phyloP scores from a whole-genome alignment of 2,329 filamentous ascomycete genomes.

The Coleophoma cylindrospora region DNA sequence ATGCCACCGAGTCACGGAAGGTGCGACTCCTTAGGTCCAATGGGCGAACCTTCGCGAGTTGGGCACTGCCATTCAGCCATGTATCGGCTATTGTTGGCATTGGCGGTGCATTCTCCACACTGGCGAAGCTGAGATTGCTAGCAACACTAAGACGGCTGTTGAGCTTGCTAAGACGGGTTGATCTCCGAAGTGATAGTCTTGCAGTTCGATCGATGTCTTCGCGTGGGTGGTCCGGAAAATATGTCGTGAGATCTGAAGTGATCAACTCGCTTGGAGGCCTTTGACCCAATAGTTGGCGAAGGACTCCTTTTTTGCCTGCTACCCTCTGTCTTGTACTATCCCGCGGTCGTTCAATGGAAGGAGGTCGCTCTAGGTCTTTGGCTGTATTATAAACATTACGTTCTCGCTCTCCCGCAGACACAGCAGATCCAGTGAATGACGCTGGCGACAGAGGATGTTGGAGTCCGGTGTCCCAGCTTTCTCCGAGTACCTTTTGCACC shows the following conservation, averaged over 20 bases:
- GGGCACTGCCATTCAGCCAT: constrained; percentile 68
- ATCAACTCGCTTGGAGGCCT: constrained; percentile 96
- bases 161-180: constrained; percentile 84
- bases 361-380: constrained; percentile 52
- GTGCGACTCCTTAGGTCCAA: constrained; percentile 32
- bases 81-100: constrained; percentile 93
- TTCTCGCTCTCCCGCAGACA: constrained; percentile 53
- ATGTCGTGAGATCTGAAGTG: constrained; percentile 90
- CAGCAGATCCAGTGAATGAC: constrained; percentile 41
- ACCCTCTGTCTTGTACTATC: constrained; percentile 23
- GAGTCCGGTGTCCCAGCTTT: constrained; percentile 74
- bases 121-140: constrained; percentile 89
- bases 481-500: constrained; percentile 83
- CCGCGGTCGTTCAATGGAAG: constrained; percentile 30
- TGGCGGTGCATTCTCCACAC: constrained; percentile 85
- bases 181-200: constrained; percentile 84
- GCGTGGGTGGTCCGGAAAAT: constrained; percentile 91
- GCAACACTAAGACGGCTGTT: constrained; percentile 91
- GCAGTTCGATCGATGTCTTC: constrained; percentile 96
- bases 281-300: constrained; percentile 84
- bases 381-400: constrained; percentile 58
- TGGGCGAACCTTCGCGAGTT: constrained; percentile 43
- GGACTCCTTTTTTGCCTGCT: constrained; percentile 47
- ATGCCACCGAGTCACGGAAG: constrained; percentile 84
- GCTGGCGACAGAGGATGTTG: constrained; percentile 84